A percentile compares a stretch with the other conserved stretches of the same genome.
phyloP scores from a whole-genome alignment of 2,329 filamentous ascomycete genomes.

The Arachnomyces sp. region DNA sequence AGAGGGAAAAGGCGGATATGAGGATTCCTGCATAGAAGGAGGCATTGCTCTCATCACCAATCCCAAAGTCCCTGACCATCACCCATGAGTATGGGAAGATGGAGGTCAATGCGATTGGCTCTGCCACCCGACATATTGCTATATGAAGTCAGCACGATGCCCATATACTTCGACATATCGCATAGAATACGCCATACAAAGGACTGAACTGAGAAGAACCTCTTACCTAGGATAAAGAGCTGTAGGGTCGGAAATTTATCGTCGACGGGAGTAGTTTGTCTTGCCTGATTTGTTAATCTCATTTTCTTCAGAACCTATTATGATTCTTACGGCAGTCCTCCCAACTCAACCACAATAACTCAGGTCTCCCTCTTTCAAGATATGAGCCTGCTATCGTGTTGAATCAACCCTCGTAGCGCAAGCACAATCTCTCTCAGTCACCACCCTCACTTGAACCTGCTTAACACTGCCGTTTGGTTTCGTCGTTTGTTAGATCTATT shows the following conservation, averaged over 20 bases:
- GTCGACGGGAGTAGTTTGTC: conserved; percentile 40
- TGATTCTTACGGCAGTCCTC: conserved; percentile 45
- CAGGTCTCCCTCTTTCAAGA: conserved; percentile 12
- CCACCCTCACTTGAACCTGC: too few species aligned
- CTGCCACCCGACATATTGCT: conserved; percentile 88
- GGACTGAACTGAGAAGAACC: background rate
- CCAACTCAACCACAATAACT: conserved; percentile 12
- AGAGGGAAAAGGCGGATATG: conserved; percentile 76
- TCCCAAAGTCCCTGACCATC: conserved; percentile 65
- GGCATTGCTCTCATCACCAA: conserved; percentile 64
- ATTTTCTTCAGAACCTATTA: conserved; percentile 43
- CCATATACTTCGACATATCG: background rate
- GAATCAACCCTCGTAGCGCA: background rate
- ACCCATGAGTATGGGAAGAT: conserved; percentile 90
- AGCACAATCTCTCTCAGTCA: too few species aligned
- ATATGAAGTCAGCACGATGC: conserved; percentile 6
- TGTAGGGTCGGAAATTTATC: conserved; percentile 74
- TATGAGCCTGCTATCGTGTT: conserved; percentile 2
- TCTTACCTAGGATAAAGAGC: conserved; percentile 73
- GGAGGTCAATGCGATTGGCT: conserved; percentile 85
- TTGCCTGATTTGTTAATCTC: conserved; percentile 52
- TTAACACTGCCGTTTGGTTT: background rate
- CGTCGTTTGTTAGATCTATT: conserved; percentile 3
- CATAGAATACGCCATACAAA: background rate
- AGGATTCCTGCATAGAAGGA: conserved; percentile 83